These are phyloP conservation scores for Candida mattraensis DNA, from an alignment of 805 yeast genomes.

Conservation along the genomic window DNA sequence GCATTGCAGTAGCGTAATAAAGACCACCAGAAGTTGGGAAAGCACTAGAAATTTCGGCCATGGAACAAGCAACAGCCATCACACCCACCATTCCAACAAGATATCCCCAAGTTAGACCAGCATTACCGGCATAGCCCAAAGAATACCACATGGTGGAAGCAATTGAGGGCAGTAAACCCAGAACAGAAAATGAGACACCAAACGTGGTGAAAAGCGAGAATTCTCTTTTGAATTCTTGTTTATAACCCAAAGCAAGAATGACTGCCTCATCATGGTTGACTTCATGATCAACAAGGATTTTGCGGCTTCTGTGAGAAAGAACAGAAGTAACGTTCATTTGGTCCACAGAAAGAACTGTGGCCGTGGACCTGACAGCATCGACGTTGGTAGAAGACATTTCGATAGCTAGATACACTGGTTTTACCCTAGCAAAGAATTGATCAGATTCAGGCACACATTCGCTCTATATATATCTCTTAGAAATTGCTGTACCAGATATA, in stretches of 20 bases:
- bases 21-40: conserved; percentile 68
- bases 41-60: conserved; percentile 64
- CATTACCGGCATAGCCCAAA: conserved; percentile 58
- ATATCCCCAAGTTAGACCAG: conserved; percentile 64
- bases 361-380: conserved; percentile 24
- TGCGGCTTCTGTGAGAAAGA: conserved; percentile 23
- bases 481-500: too few species aligned
- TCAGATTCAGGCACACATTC: too few species aligned
- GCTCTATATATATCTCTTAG: too few species aligned
- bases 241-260: conserved; percentile 57
- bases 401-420: too few species aligned
- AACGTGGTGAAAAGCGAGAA: conserved; percentile 56
- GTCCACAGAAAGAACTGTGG: conserved; percentile 32
- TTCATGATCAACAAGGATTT: conserved; percentile 43
- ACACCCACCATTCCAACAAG: conserved; percentile 55
- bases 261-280: conserved; percentile 50
- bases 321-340: conserved; percentile 28
- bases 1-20: conserved; percentile 62
- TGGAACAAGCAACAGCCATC: conserved; percentile 53
- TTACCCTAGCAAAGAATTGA: too few species aligned
- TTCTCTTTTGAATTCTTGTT: conserved; percentile 62
- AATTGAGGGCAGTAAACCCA: conserved; percentile 63
- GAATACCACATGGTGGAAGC: conserved; percentile 62
- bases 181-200: conserved; percentile 62
- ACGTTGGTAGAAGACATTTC: conserved; percentile 7